phyloP scores from a whole-genome alignment of 352 stramenopile species.

The Elongisporangium prolatum region DNA sequence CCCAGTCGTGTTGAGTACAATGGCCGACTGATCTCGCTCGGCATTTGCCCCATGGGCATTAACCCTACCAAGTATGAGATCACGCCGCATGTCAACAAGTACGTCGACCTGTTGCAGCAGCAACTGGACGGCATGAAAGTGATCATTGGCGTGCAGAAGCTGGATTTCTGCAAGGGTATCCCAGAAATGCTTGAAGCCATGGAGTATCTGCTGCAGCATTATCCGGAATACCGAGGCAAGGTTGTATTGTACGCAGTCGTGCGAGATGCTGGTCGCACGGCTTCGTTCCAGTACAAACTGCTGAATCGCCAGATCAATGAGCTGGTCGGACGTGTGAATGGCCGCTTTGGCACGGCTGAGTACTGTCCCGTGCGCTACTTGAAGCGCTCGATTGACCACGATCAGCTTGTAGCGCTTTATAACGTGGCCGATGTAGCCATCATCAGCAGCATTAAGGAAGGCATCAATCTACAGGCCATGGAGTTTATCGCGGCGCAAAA shows the following conservation, averaged over 20 bases:
- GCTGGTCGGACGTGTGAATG: slow-evolving; percentile 86
- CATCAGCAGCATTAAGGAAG: slow-evolving; percentile 87
- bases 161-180: slow-evolving; percentile 85
- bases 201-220: slow-evolving; percentile 85
- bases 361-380: slow-evolving; percentile 88
- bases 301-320: slow-evolving; percentile 88
- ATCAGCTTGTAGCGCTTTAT: slow-evolving; percentile 88
- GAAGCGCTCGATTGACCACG: slow-evolving; percentile 80
- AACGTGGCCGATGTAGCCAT: slow-evolving; percentile 86
- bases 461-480: slow-evolving; percentile 89
- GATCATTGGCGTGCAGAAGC: slow-evolving; percentile 71
- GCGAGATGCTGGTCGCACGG: slow-evolving; percentile 53
- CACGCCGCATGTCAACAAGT: slow-evolving; percentile 41
- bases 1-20: slow-evolving; percentile 86
- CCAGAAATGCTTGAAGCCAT: slow-evolving; percentile 88
- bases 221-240: slow-evolving; percentile 91
- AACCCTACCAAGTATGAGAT: slow-evolving; percentile 79
- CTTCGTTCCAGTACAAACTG: slow-evolving; percentile 74
- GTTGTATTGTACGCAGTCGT: slow-evolving; percentile 94
- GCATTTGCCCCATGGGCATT: slow-evolving; percentile 90
- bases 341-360: slow-evolving; percentile 80
- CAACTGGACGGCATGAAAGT: slow-evolving; percentile 74
- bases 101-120: slow-evolving; percentile 41
- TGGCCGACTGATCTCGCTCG: slow-evolving; percentile 78
- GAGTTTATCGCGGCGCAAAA: slow-evolving; percentile 88